These are phyloP conservation scores for Fusarium pilosicola DNA, from an alignment of 2,329 filamentous ascomycete species.

Conservation along the genomic window DNA sequence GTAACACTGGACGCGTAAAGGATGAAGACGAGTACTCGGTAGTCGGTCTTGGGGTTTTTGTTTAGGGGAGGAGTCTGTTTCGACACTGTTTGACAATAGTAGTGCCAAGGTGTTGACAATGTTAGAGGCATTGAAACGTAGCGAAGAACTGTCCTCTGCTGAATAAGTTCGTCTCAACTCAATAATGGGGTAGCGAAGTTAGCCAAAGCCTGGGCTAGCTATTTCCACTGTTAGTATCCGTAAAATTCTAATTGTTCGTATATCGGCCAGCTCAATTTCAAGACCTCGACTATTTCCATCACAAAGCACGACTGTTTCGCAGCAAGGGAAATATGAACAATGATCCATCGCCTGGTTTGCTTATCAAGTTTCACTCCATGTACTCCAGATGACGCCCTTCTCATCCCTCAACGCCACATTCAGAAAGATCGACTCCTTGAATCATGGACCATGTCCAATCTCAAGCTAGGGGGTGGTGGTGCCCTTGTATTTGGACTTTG, in stretches of 20 bases:
- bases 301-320: conserved; percentile 3
- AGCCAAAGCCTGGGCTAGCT: conserved; percentile 23
- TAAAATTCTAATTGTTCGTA: conserved; percentile 9
- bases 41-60: neutral
- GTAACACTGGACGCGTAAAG: conserved; percentile 28
- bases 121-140: conserved; percentile 6
- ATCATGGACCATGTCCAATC: conserved; percentile 34
- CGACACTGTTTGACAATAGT: conserved; percentile 19
- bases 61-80: conserved; percentile 29
- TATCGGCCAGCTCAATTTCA: neutral
- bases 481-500: conserved; percentile 29
- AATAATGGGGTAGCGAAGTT: conserved; percentile 4
- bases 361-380: conserved; percentile 17
- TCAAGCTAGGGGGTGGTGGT: conserved; percentile 25
- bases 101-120: neutral
- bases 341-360: neutral
- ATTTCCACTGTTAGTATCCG: conserved; percentile 21
- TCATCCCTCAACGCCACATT: conserved; percentile 35
- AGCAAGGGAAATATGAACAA: conserved; percentile 1
- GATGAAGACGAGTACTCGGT: conserved; percentile 12
- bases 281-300: neutral
- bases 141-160: neutral
- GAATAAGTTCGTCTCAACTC: conserved; percentile 10
- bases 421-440: conserved; percentile 37
- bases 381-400: conserved; percentile 28